Conservation (phyloP, 768 basidiomycete genomes). For the Udeniomyces megalosporus region DNA sequence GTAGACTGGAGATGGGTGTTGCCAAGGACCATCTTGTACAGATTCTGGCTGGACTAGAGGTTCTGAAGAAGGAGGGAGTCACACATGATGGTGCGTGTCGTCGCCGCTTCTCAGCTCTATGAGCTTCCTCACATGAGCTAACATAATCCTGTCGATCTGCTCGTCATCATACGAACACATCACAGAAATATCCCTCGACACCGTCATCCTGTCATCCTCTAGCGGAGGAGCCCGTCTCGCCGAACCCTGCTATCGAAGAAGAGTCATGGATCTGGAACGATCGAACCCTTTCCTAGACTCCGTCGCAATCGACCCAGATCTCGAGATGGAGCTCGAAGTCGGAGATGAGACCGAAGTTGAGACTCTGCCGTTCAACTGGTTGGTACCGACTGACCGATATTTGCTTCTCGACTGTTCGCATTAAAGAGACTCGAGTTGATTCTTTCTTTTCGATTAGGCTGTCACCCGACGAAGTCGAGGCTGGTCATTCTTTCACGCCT, state of each 20-base stretch:
- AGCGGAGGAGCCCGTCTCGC: slow-evolving; percentile 53
- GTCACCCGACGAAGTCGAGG: slow-evolving; percentile 61
- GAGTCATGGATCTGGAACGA: slow-evolving; percentile 60
- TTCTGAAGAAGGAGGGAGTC: slow-evolving; percentile 47
- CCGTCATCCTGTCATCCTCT: slow-evolving; percentile 29
- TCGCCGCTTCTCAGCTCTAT: neutral
- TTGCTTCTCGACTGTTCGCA: no score
- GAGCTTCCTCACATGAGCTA: neutral
- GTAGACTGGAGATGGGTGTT: slow-evolving; percentile 53
- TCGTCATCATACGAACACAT: slow-evolving; percentile 17
- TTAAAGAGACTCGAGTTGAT: no score
- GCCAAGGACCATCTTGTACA: slow-evolving; percentile 63
- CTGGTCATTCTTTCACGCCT: slow-evolving; percentile 58
- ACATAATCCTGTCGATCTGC: neutral
- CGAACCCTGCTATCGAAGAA: slow-evolving; percentile 53
- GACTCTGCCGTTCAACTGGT: slow-evolving; percentile 37
- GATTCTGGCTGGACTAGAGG: slow-evolving; percentile 51
- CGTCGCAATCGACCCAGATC: slow-evolving; percentile 15
- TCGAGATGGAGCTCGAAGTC: slow-evolving; percentile 14
- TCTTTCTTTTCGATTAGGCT: slow-evolving; percentile 36
- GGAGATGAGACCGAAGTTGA: slow-evolving; percentile 24
- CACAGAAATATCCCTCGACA: slow-evolving; percentile 22
- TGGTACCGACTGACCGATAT: slow-evolving; percentile 11
- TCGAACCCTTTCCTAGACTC: slow-evolving; percentile 51
- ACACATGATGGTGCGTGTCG: slow-evolving; percentile 50